phyloP scores from a whole-genome alignment of 805 yeast species.

The Kluyveromyces aestuarii region DNA sequence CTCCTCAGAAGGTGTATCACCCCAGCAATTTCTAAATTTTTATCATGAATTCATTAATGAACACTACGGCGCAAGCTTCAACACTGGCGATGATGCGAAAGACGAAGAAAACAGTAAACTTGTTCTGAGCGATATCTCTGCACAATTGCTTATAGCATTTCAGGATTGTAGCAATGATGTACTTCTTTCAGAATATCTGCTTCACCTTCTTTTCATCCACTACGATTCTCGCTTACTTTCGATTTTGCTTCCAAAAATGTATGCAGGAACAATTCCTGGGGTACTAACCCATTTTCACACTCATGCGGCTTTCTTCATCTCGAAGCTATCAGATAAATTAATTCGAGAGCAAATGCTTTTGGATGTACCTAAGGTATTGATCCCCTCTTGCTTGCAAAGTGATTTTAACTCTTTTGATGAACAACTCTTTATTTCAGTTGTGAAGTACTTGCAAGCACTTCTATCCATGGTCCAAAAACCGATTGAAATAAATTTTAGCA shows the following conservation, averaged over 20 bases:
- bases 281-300: conserved; percentile 22
- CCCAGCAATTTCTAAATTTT: conserved; percentile 23
- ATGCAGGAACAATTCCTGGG: conserved; percentile 7
- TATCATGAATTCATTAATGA: conserved; percentile 28
- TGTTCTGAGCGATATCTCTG: conserved; percentile 3
- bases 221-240: conserved; percentile 21
- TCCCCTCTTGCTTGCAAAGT: conserved; percentile 17
- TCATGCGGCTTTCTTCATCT: conserved; percentile 18
- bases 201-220: conserved; percentile 22
- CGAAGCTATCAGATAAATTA: conserved; percentile 21
- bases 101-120: conserved; percentile 2
- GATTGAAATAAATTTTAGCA: conserved; percentile 8
- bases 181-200: conserved; percentile 19
- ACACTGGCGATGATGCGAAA: conserved; percentile 3
- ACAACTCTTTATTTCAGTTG: conserved; percentile 18
- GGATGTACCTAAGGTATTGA: conserved; percentile 17
- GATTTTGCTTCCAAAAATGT: conserved; percentile 17
- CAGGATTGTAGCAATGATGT: conserved; percentile 1
- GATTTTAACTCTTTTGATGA: conserved; percentile 8
- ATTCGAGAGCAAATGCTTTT: conserved; percentile 20
- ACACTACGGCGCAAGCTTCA: conserved; percentile 9
- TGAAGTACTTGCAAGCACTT: conserved; percentile 19
- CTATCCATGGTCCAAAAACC: conserved; percentile 9
- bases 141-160: conserved; percentile 12
- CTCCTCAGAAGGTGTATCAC: conserved; percentile 19